A percentile compares a stretch with the other conserved stretches of the same genome.
Evolutionary conservation across 345 rosid species (phyloP).

Genomic region (Psidium friedrichsthalianum): DNA sequence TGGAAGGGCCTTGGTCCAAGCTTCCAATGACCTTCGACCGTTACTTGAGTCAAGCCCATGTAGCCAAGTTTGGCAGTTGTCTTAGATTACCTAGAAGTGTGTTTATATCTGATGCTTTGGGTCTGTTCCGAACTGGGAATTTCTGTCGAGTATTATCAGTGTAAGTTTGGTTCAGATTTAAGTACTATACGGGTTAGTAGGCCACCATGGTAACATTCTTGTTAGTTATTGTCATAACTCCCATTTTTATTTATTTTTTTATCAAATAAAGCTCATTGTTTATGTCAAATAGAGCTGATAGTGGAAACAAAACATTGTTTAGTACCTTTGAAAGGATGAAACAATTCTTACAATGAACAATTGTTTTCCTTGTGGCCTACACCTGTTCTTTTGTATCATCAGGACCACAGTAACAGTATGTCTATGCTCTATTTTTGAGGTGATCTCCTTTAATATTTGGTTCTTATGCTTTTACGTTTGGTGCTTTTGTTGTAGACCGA

Average conservation of each 20-base stretch:
- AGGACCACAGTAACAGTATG: neutral
- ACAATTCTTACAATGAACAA: neutral
- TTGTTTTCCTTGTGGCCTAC: neutral
- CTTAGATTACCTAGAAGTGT: neutral
- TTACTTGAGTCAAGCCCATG: neutral
- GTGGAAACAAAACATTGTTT: neutral
- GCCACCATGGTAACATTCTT: neutral
- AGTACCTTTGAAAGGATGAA: neutral
- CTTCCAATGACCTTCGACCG: neutral
- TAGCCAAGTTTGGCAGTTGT: neutral
- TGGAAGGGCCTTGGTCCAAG: neutral
- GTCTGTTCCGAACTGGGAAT: neutral
- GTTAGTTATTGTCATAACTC: neutral
- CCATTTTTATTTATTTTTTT: neutral
- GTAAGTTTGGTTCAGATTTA: neutral
- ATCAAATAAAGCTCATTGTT: neutral
- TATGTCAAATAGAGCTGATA: neutral
- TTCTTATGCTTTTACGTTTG: neutral
- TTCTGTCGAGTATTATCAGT: neutral
- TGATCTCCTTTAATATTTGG: neutral
- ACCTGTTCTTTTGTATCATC: neutral
- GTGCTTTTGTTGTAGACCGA: constrained; percentile 36
- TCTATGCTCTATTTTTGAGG: neutral
- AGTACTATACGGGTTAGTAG: neutral
- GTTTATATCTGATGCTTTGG: neutral